Conservation (phyloP, 345 rosid genomes). For the Draba incana region DNA sequence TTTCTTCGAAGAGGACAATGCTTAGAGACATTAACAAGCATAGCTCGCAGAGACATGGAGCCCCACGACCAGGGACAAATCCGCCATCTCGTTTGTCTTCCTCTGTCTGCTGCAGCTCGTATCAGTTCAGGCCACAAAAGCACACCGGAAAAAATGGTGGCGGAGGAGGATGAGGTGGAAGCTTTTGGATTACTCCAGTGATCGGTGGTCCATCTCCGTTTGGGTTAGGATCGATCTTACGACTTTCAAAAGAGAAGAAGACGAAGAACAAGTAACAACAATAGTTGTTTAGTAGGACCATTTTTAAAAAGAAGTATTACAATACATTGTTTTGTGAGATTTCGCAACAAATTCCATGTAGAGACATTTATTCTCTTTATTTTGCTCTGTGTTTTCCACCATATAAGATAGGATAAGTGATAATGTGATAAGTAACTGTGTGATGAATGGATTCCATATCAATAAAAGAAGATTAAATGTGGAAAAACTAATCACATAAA, state of each 20-base stretch:
- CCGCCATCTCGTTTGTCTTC: slow-evolving; percentile 31
- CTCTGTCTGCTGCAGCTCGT: slow-evolving; percentile 35
- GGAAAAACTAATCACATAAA: too few relatives aligned
- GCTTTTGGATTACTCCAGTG: slow-evolving; percentile 59
- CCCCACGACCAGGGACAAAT: slow-evolving; percentile 30
- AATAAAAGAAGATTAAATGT: too few relatives aligned
- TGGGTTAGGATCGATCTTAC: slow-evolving; percentile 63
- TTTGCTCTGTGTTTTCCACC: neutral
- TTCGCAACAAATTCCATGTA: slow-evolving; percentile 2
- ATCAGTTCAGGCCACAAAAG: slow-evolving; percentile 51
- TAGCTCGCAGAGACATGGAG: slow-evolving; percentile 45
- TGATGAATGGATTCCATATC: too few relatives aligned
- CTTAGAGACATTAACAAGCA: slow-evolving; percentile 49
- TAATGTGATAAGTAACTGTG: too few relatives aligned
- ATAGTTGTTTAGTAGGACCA: slow-evolving; percentile 20
- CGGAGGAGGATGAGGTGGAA: slow-evolving; percentile 48
- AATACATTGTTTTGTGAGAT: slow-evolving; percentile 15
- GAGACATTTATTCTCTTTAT: neutral
- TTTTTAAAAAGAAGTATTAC: neutral
- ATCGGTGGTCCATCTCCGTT: slow-evolving; percentile 67
- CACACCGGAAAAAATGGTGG: slow-evolving; percentile 49
- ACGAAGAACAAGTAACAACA: slow-evolving; percentile 37
- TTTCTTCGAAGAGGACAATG: slow-evolving; percentile 41
- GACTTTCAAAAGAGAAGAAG: slow-evolving; percentile 61
- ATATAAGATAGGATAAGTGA: too few relatives aligned